phyloP scores from a whole-genome alignment of 805 yeast genomes.

The Kluyveromyces siamensis region DNA sequence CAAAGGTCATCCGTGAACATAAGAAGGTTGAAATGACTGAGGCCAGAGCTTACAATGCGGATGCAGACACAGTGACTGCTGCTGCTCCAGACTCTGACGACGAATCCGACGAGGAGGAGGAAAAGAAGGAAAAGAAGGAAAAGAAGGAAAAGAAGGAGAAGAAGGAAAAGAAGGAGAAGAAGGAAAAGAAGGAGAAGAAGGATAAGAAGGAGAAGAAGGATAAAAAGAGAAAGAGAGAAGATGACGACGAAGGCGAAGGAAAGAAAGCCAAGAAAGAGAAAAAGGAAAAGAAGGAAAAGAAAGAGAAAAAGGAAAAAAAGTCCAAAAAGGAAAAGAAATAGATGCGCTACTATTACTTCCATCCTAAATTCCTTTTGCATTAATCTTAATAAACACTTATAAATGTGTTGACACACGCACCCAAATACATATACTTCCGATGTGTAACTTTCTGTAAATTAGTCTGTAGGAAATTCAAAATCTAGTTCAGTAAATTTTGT shows the following conservation, averaged over 20 bases:
- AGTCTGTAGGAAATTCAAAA: slow-evolving; percentile 3
- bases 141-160: slow-evolving; percentile 29
- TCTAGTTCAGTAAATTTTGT: neutral
- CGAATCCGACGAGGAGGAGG: slow-evolving; percentile 32
- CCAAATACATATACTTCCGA: neutral
- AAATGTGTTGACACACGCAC: neutral
- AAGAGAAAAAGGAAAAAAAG: slow-evolving; percentile 29
- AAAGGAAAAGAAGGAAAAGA: slow-evolving; percentile 23
- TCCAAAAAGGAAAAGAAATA: slow-evolving; percentile 26
- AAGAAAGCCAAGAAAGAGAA: slow-evolving; percentile 28
- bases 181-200: too few relatives aligned
- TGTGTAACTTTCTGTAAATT: slow-evolving; percentile 3
- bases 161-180: slow-evolving; percentile 28
- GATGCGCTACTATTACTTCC: neutral
- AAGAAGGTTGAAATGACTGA: slow-evolving; percentile 82
- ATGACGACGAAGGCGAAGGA: slow-evolving; percentile 25
- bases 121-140: slow-evolving; percentile 30
- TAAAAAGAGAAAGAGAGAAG: slow-evolving; percentile 24
- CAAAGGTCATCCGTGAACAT: slow-evolving; percentile 72
- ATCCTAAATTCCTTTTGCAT: neutral
- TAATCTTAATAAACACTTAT: neutral
- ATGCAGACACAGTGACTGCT: slow-evolving; percentile 69
- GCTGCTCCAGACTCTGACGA: slow-evolving; percentile 26
- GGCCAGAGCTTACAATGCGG: slow-evolving; percentile 85
- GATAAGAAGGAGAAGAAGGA: slow-evolving; percentile 18